phyloP scores from a whole-genome alignment of 495 filamentous ascomycete species.

The Podospora pseudopauciseta region DNA sequence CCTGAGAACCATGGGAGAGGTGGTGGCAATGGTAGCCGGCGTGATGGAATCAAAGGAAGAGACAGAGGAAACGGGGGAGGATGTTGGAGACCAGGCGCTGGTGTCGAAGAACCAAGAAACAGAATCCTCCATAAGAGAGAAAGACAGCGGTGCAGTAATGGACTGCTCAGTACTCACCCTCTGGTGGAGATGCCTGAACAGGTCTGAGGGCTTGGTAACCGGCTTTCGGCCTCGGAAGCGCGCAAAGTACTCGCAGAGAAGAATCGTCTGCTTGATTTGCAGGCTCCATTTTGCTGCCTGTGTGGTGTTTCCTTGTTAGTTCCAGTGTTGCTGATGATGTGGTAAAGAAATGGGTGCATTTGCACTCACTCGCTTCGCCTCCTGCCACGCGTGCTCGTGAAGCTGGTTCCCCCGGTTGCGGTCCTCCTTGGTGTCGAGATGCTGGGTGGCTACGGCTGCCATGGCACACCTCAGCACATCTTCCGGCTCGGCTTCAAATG shows the following conservation, averaged over 20 bases:
- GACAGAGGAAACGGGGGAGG: slow-evolving; percentile 32
- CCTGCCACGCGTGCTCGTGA: slow-evolving; percentile 46
- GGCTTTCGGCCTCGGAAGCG: slow-evolving; percentile 51
- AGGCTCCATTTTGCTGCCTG: slow-evolving; percentile 45
- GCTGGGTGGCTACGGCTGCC: slow-evolving; percentile 49
- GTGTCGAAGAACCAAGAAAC: slow-evolving; percentile 35
- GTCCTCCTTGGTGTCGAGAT: slow-evolving; percentile 42
- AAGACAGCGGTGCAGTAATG: slow-evolving; percentile 30
- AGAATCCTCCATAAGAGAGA: slow-evolving; percentile 24
- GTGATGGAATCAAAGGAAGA: slow-evolving; percentile 30
- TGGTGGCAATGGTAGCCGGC: slow-evolving; percentile 22
- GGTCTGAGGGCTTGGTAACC: slow-evolving; percentile 40
- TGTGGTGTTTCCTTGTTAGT: slow-evolving; percentile 8
- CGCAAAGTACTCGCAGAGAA: slow-evolving; percentile 53
- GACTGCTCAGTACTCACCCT: slow-evolving; percentile 45
- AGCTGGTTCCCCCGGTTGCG: slow-evolving; percentile 42
- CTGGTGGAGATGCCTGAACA: slow-evolving; percentile 50
- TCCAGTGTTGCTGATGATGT: background rate
- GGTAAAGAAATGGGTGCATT: background rate
- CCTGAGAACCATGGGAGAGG: slow-evolving; percentile 22
- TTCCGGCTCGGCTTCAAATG: slow-evolving; percentile 36
- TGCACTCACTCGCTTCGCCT: slow-evolving; percentile 38
- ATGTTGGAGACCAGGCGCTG: slow-evolving; percentile 33
- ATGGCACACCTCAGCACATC: slow-evolving; percentile 46
- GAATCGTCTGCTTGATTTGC: slow-evolving; percentile 52